Conservation (phyloP, 371 early-diverging fungal genomes). For the Fennellomyces sp. region DNA sequence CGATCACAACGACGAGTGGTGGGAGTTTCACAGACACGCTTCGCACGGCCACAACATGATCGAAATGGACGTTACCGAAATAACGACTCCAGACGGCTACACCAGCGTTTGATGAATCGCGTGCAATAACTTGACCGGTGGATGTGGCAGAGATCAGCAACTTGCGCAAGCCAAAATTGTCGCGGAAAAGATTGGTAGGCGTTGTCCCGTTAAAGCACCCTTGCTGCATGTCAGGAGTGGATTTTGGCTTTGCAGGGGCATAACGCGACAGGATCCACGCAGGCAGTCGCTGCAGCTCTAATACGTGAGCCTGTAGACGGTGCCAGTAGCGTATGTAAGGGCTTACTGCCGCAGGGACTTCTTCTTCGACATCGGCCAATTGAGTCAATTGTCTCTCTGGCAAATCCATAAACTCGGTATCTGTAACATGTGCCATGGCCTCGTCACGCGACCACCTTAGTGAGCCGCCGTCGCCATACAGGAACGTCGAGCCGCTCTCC, state of each 20-base stretch:
- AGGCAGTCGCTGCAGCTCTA: conserved; percentile 47
- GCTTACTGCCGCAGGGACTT: conserved; percentile 36
- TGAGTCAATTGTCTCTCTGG: conserved; percentile 78
- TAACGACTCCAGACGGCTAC: conserved; percentile 76
- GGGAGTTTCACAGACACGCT: conserved; percentile 70
- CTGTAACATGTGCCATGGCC: conserved; percentile 68
- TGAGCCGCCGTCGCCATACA: conserved; percentile 36
- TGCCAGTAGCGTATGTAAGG: conserved; percentile 71
- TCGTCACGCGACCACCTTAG: conserved; percentile 86
- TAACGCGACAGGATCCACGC: conserved; percentile 22
- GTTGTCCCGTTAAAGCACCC: conserved; percentile 25
- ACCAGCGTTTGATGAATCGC: conserved; percentile 77
- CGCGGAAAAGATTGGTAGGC: conserved; percentile 52
- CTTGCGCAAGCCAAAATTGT: conserved; percentile 87
- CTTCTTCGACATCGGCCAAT: conserved; percentile 67
- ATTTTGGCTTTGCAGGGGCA: not conserved
- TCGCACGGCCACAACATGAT: conserved; percentile 65
- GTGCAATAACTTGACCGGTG: conserved; percentile 82
- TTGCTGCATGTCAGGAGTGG: conserved; percentile 9
- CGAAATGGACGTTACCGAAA: conserved; percentile 43
- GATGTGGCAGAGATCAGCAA: conserved; percentile 75
- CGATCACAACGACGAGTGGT: conserved; percentile 73
- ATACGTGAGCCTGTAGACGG: conserved; percentile 60
- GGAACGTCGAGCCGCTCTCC: conserved; percentile 61
- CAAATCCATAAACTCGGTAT: conserved; percentile 81